A percentile compares a stretch with the other conserved stretches of the same genome.
Evolutionary conservation across 306 rosid genomes (phyloP).

Genomic region (Glycine tomentella): DNA sequence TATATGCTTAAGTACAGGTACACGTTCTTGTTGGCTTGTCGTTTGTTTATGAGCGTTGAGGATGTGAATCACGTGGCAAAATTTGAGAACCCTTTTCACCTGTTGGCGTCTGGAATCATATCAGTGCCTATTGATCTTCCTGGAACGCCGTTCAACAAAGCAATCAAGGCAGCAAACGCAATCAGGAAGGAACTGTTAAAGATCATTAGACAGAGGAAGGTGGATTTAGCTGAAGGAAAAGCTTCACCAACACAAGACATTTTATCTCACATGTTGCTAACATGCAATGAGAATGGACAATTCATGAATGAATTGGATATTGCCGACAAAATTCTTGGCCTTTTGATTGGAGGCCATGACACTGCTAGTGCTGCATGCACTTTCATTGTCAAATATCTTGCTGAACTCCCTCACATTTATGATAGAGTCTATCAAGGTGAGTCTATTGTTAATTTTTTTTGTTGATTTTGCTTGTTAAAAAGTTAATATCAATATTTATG

Average conservation of each 20-base stretch:
- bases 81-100: constrained; percentile 61
- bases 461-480: too few relatives aligned
- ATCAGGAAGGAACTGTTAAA: constrained; percentile 64
- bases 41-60: constrained; percentile 74
- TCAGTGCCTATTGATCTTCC: constrained; percentile 83
- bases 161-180: constrained; percentile 63
- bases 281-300: constrained; percentile 57
- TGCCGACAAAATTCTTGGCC: constrained; percentile 87
- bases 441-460: too few relatives aligned
- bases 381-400: constrained; percentile 83
- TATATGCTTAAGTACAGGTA: constrained; percentile 33
- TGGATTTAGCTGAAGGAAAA: constrained; percentile 62
- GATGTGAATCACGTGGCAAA: constrained; percentile 56
- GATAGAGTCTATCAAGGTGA: constrained; percentile 65
- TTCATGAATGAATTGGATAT: constrained; percentile 68
- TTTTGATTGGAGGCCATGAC: constrained; percentile 91
- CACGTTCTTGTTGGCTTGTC: constrained; percentile 79
- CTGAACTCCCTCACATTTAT: constrained; percentile 80
- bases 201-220: constrained; percentile 70
- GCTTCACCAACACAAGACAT: constrained; percentile 78
- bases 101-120: constrained; percentile 65
- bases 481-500: too few relatives aligned
- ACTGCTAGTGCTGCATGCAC: constrained; percentile 91
- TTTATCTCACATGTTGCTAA: constrained; percentile 81
- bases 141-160: constrained; percentile 74